phyloP scores from a whole-genome alignment of 768 basidiomycete genomes.

The Mycena crocata region DNA sequence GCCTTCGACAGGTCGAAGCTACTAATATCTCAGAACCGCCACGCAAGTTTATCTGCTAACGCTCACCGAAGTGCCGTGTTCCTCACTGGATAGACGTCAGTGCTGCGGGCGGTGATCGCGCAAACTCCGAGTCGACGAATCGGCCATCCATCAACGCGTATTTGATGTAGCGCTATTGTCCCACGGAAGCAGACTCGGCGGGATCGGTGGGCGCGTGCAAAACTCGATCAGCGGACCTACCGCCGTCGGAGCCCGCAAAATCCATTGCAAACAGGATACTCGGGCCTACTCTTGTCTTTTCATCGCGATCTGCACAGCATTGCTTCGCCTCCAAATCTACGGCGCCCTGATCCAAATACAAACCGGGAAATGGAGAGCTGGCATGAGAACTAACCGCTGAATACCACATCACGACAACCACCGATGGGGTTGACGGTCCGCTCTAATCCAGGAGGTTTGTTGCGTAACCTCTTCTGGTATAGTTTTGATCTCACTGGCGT shows the following conservation, averaged over 20 bases:
- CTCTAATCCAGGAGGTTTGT: not conserved
- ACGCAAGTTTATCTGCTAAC: no score
- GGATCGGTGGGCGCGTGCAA: not conserved
- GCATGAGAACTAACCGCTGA: not conserved
- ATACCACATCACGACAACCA: not conserved
- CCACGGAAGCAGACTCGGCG: not conserved
- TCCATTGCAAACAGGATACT: not conserved
- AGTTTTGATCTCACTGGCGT: slow-evolving; percentile 7
- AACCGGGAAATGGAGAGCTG: not conserved
- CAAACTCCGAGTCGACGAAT: not conserved
- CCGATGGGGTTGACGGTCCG: slow-evolving; percentile 2
- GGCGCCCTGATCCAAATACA: not conserved
- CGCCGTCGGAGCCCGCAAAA: no score
- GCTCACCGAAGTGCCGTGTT: not conserved
- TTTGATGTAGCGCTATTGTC: not conserved
- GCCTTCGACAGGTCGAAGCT: no score
- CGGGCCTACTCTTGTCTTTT: not conserved
- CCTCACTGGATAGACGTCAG: not conserved
- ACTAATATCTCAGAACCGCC: no score
- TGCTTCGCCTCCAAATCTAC: not conserved
- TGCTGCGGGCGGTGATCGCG: not conserved
- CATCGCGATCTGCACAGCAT: slow-evolving; percentile 10
- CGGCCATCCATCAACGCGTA: not conserved
- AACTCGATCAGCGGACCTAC: not conserved
- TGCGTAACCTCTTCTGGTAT: slow-evolving; percentile 5